Evolutionary conservation across 441 rosid species (phyloP).

Genomic region (Corymbia citriodora): DNA sequence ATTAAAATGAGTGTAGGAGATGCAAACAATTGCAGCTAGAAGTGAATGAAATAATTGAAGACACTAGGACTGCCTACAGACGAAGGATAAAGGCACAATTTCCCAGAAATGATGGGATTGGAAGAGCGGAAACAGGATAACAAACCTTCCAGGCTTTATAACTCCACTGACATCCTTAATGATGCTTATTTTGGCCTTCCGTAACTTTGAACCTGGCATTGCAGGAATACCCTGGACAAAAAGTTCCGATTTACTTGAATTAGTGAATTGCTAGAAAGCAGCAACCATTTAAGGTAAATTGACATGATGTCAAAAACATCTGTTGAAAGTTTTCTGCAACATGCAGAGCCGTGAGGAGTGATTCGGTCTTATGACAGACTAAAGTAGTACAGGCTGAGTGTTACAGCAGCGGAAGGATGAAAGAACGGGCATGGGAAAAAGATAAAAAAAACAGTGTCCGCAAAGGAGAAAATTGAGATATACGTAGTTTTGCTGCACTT

Average conservation of each 20-base stretch:
- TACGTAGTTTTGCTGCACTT: not conserved
- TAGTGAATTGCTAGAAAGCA: not conserved
- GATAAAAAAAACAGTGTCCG: not conserved
- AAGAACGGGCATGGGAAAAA: not conserved
- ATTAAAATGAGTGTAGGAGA: not conserved
- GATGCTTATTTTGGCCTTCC: conserved; percentile 35
- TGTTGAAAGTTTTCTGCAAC: not conserved
- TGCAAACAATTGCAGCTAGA: not conserved
- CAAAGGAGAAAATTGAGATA: not conserved
- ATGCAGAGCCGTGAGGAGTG: not conserved
- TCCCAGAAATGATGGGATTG: not conserved
- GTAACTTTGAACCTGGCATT: conserved; percentile 29
- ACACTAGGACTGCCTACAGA: not conserved
- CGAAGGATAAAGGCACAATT: not conserved
- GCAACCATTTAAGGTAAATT: not conserved
- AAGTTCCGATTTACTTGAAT: not conserved
- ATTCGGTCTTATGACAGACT: not conserved
- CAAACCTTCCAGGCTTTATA: conserved; percentile 56
- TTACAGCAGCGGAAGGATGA: not conserved
- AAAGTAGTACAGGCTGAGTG: not conserved
- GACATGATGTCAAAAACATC: not conserved
- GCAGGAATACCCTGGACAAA: conserved; percentile 25
- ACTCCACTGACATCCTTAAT: conserved; percentile 45
- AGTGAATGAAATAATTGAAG: not conserved
- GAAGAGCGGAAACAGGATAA: not conserved